Percentiles rank a stretch among this genome's conserved stretches.
Evolutionary conservation across 352 stramenopile genomes (phyloP).

Genomic region (Pythium coloratum): DNA sequence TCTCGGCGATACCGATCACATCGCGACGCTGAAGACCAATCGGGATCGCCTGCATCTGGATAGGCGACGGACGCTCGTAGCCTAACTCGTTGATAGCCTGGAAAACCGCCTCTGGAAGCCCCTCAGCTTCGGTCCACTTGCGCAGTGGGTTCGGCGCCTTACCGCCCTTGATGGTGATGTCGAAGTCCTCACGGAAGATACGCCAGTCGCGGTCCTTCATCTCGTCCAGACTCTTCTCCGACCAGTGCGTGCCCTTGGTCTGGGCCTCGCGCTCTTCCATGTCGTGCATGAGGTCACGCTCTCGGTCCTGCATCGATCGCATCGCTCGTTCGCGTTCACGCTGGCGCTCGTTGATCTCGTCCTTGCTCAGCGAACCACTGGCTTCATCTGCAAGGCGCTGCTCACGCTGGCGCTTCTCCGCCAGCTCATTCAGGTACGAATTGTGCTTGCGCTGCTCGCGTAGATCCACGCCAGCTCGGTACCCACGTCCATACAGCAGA

Average conservation of each 20-base stretch:
- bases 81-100: slow-evolving; percentile 90
- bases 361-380: slow-evolving; percentile 56
- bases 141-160: slow-evolving; percentile 93
- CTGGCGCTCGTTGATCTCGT: slow-evolving; percentile 61
- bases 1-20: slow-evolving; percentile 99
- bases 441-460: slow-evolving; percentile 92
- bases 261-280: slow-evolving; percentile 68
- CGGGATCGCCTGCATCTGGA: slow-evolving; percentile 98
- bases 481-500: slow-evolving; percentile 90
- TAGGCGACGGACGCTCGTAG: slow-evolving; percentile 96
- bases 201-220: slow-evolving; percentile 99
- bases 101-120: slow-evolving; percentile 75
- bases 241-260: slow-evolving; percentile 89
- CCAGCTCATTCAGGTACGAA: slow-evolving; percentile 87
- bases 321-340: slow-evolving; percentile 71
- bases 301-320: slow-evolving; percentile 69
- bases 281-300: slow-evolving; percentile 58
- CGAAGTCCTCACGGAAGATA: slow-evolving; percentile 99
- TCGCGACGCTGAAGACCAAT: slow-evolving; percentile 96
- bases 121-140: slow-evolving; percentile 83
- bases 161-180: slow-evolving; percentile 94
- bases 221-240: slow-evolving; percentile 90
- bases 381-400: slow-evolving; percentile 64
- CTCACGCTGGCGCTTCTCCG: slow-evolving; percentile 84
- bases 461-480: slow-evolving; percentile 93